Evolutionary conservation across 1,284 basidiomycete genomes (phyloP).

Genomic region (Irpex rosettiformis): DNA sequence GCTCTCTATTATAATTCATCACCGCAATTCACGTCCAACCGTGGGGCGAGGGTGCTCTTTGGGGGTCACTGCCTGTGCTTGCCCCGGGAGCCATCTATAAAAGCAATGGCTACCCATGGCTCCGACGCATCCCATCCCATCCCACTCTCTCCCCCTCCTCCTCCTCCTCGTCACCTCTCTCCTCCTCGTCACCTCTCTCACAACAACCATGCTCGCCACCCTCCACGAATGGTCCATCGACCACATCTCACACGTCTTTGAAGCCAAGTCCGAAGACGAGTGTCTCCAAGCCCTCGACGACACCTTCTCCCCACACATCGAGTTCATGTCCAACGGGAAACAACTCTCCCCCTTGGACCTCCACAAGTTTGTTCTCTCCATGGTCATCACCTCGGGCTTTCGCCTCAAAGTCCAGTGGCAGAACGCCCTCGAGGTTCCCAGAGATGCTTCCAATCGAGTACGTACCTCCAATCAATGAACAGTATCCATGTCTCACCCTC

Average conservation of each 20-base stretch:
- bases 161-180: neutral
- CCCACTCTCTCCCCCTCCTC: neutral
- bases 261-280: constrained; percentile 42
- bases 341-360: constrained; percentile 39
- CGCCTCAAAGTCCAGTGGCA: constrained; percentile 48
- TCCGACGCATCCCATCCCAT: neutral
- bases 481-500: constrained; percentile 2
- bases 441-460: constrained; percentile 41
- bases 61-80: too few relatives aligned
- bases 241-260: constrained; percentile 50
- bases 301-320: constrained; percentile 43
- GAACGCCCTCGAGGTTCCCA: constrained; percentile 41
- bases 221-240: constrained; percentile 50
- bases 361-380: constrained; percentile 39
- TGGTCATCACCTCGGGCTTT: constrained; percentile 39
- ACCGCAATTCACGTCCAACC: constrained; percentile 1
- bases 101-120: neutral
- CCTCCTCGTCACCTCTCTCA: constrained; percentile 1
- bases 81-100: neutral
- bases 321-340: constrained; percentile 43
- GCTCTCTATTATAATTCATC: neutral
- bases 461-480: neutral
- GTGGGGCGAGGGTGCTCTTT: too few relatives aligned
- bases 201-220: constrained; percentile 32
- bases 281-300: constrained; percentile 40